These are phyloP conservation scores for Umbilicus rupestris DNA, from an alignment of 164 flowering plant genomes.

Conservation along the genomic window DNA sequence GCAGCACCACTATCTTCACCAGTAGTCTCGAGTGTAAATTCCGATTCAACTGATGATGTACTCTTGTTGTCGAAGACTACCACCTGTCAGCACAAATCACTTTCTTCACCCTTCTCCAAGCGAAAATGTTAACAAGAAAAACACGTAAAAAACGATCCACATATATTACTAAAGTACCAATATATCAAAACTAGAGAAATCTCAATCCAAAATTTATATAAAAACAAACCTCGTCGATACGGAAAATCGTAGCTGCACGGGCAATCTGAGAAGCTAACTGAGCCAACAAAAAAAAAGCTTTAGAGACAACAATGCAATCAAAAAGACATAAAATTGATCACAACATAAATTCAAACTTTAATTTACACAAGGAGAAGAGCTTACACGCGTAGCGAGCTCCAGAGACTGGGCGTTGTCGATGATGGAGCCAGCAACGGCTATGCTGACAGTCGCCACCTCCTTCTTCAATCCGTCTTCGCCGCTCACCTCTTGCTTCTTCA, in stretches of 20 bases:
- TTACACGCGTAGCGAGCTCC: slow-evolving; percentile 91
- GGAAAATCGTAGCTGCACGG: slow-evolving; percentile 88
- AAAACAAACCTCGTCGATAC: slow-evolving; percentile 68
- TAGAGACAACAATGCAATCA: neutral
- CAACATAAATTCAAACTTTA: slow-evolving; percentile 2
- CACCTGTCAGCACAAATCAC: slow-evolving; percentile 31
- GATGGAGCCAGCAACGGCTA: slow-evolving; percentile 86
- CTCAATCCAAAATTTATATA: no score
- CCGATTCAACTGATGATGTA: slow-evolving; percentile 25
- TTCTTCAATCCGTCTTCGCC: slow-evolving; percentile 12
- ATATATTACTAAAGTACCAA: neutral
- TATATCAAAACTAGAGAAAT: neutral
- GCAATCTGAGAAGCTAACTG: slow-evolving; percentile 98
- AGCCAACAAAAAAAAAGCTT: slow-evolving; percentile 10
- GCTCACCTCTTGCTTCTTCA: slow-evolving; percentile 14
- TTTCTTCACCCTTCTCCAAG: neutral
- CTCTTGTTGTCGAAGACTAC: slow-evolving; percentile 71
- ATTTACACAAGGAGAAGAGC: neutral
- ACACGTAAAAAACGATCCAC: neutral
- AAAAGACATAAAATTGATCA: neutral
- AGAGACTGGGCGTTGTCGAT: slow-evolving; percentile 76
- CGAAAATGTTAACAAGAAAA: neutral
- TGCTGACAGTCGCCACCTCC: slow-evolving; percentile 50
- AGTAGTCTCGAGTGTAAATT: slow-evolving; percentile 17
- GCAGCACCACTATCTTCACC: slow-evolving; percentile 66